Evolutionary conservation across 495 filamentous ascomycete species (phyloP).

Genomic region (Halenospora varia): DNA sequence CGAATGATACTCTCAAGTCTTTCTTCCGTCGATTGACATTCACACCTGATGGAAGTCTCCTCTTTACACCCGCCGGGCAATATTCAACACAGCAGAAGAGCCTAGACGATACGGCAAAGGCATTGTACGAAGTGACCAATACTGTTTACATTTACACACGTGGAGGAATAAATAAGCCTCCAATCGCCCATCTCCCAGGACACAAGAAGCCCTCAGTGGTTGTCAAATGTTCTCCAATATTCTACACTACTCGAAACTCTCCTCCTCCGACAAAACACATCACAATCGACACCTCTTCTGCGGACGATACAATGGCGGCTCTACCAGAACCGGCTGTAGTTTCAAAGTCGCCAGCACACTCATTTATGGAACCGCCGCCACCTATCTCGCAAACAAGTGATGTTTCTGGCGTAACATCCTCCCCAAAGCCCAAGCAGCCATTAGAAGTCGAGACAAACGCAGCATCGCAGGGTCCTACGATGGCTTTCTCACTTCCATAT

Average conservation of each 20-base stretch:
- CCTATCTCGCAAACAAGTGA: slow-evolving; percentile 45
- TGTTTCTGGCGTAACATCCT: slow-evolving; percentile 42
- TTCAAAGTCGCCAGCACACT: slow-evolving; percentile 39
- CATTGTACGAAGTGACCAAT: slow-evolving; percentile 82
- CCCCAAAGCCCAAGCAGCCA: slow-evolving; percentile 44
- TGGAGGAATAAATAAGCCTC: slow-evolving; percentile 94
- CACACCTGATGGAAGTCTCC: slow-evolving; percentile 88
- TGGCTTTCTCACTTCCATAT: slow-evolving; percentile 83
- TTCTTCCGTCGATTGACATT: slow-evolving; percentile 96
- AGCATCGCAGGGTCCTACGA: slow-evolving; percentile 50
- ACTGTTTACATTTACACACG: slow-evolving; percentile 98
- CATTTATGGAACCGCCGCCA: slow-evolving; percentile 85
- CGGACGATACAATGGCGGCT: slow-evolving; percentile 76
- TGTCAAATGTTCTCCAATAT: slow-evolving; percentile 87
- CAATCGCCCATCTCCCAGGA: slow-evolving; percentile 94
- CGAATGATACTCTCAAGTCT: slow-evolving; percentile 95
- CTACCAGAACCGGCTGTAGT: slow-evolving; percentile 79
- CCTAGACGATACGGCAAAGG: slow-evolving; percentile 63
- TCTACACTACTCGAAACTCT: slow-evolving; percentile 73
- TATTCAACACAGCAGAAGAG: slow-evolving; percentile 77
- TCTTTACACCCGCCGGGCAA: slow-evolving; percentile 95
- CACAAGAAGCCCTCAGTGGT: slow-evolving; percentile 98
- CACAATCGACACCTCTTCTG: slow-evolving; percentile 86
- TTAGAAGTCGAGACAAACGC: slow-evolving; percentile 49
- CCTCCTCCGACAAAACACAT: slow-evolving; percentile 76